Conservation (phyloP, 2,329 filamentous ascomycete species). For the Graphiopsis chlorocephala region DNA sequence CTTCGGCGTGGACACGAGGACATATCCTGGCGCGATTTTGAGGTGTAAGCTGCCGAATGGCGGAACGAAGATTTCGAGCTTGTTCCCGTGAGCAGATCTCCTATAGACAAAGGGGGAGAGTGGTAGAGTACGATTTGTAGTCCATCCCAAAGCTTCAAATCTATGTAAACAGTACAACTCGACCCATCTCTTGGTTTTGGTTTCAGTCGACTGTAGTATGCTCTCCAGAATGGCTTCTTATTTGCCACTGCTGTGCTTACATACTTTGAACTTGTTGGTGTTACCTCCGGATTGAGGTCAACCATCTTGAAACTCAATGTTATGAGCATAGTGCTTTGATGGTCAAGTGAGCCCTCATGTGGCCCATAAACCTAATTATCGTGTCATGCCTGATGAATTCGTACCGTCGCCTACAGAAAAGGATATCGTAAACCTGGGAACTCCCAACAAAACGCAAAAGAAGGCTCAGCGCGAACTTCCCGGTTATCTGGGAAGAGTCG, state of each 20-base stretch:
- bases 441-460: not conserved
- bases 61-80: slow-evolving; percentile 38
- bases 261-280: not conserved
- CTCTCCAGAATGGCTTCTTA: no score
- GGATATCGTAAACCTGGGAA: slow-evolving; percentile 4
- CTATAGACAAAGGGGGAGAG: not conserved
- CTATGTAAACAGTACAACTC: not conserved
- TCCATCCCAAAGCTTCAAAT: not conserved
- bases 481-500: not conserved
- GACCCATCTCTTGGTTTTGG: not conserved
- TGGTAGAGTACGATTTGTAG: not conserved
- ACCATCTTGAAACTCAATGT: not conserved
- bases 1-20: slow-evolving; percentile 42
- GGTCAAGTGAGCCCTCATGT: not conserved
- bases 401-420: slow-evolving; percentile 4
- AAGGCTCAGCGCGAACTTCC: not conserved
- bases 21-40: slow-evolving; percentile 46
- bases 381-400: not conserved
- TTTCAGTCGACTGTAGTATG: no score
- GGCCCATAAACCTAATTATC: not conserved
- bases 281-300: not conserved
- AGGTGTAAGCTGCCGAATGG: slow-evolving; percentile 42
- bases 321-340: not conserved
- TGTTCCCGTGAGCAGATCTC: slow-evolving; percentile 17
- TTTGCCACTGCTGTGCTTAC: not conserved